Evolutionary conservation across 495 filamentous ascomycete genomes (phyloP).

Genomic region (Penicillium silybi): DNA sequence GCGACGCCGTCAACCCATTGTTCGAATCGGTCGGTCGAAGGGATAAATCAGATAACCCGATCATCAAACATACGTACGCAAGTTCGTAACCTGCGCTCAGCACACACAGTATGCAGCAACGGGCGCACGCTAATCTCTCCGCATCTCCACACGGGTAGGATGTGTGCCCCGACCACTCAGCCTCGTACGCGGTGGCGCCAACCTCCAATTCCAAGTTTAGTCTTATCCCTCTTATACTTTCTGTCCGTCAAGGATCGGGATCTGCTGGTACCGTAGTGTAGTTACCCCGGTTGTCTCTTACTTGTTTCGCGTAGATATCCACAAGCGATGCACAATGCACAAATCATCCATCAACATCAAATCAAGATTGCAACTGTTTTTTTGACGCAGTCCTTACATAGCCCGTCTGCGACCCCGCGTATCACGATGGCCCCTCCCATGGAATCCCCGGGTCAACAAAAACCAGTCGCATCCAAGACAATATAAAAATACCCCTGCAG

Average conservation of each 20-base stretch:
- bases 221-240: neutral
- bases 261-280: neutral
- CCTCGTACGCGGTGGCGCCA: neutral
- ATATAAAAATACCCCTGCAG: slow-evolving; percentile 20
- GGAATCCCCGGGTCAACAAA: neutral
- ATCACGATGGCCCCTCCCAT: neutral
- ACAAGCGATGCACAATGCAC: neutral
- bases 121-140: slow-evolving; percentile 18
- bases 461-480: slow-evolving; percentile 7
- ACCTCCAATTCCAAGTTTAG: neutral
- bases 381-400: neutral
- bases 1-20: slow-evolving; percentile 10
- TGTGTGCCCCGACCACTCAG: slow-evolving; percentile 3
- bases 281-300: neutral
- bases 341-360: neutral
- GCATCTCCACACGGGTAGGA: slow-evolving; percentile 20
- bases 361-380: neutral
- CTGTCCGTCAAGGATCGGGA: neutral
- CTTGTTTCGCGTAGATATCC: neutral
- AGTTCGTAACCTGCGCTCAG: neutral
- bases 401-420: neutral
- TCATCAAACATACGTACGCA: neutral
- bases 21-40: slow-evolving; percentile 12
- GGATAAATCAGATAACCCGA: neutral
- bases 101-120: slow-evolving; percentile 4